A percentile compares a stretch with the other conserved stretches of the same genome.
Evolutionary conservation across 176 grass and related monocot genomes (phyloP).

Genomic region (Rhynchospora tenuis): DNA sequence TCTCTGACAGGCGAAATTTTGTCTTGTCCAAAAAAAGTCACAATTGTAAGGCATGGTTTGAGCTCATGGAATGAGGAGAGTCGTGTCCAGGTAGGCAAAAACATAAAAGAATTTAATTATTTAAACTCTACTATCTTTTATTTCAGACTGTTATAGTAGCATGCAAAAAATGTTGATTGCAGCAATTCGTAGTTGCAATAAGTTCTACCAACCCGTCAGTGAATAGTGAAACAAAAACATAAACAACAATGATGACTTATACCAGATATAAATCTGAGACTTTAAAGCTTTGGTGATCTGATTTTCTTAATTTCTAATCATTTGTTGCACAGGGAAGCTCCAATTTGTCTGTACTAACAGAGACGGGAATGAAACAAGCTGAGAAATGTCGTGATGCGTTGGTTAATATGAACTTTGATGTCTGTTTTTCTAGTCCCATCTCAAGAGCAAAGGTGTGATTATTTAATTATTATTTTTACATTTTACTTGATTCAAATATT

Average conservation of each 20-base stretch:
- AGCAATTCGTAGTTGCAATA: not conserved
- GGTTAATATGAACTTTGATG: conserved; percentile 50
- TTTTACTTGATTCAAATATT: not conserved
- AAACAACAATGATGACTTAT: not conserved
- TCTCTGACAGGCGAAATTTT: conserved; percentile 49
- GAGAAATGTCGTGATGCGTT: conserved; percentile 66
- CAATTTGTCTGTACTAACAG: conserved; percentile 66
- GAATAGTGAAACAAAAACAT: not conserved
- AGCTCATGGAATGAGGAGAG: conserved; percentile 62
- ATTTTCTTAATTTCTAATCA: not conserved
- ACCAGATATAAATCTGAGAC: not conserved
- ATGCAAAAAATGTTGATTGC: not conserved
- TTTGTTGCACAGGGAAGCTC: conserved; percentile 63
- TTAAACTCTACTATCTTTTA: not conserved
- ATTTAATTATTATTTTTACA: not conserved
- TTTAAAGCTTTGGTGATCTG: not conserved
- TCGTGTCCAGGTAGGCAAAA: conserved; percentile 40
- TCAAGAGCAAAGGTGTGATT: conserved; percentile 61
- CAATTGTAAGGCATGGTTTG: conserved; percentile 77
- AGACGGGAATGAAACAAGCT: conserved; percentile 55
- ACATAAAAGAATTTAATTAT: not conserved
- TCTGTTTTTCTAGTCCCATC: conserved; percentile 77
- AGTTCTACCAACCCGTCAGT: not conserved
- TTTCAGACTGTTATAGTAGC: not conserved
- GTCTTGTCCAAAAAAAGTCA: conserved; percentile 52